Base-by-base conservation (phyloP, 805 yeast genomes). In the Starmerella roubikii region DNA sequence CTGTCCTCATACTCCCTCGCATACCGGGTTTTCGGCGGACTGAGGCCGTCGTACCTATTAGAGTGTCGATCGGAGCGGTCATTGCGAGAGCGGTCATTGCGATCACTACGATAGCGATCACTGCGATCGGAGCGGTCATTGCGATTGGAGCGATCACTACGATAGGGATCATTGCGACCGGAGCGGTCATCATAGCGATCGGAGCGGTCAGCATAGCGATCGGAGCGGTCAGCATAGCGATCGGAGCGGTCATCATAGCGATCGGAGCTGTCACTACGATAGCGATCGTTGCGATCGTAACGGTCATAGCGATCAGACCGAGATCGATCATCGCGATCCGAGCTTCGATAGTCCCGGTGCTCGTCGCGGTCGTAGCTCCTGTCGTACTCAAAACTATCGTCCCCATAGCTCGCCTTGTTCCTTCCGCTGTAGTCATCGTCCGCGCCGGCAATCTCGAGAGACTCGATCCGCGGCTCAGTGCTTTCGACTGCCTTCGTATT, bases 381-480 rank as follows among this genome's bases (percentile, higher is more conserved):
- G 20, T 11, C 13, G 3, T 19, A 15, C 11, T 11, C 12, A 18
- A 21, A 3, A n/a, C 10, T 3, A 9, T 30, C 36, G 13, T 31
- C 34, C 19, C 16, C 32, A 13, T 30, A 38, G 4, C 27, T 34
- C 12, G 27, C 34, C 4, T 26, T 23, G 26, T 23, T 12, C 26
- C 12, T 12, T 23, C 11, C 26, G 9, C 26, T 9, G 11, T 9
- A 9, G 26, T 23, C 26, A 26, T 26, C 29, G 16, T 26, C 29
- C 9, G n/a, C 29, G 16, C 6, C 29, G 7, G n/a, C 29, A 13
- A 9, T 15, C 10, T 32, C 36, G 2, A 17, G 6, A 10, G 26
- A 20, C 7, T 21, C 17, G 8, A 42, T n/a, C 17, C 39, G 39
- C n/a, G 38, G 37, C 13, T 39, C 45, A n/a, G n/a, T n/a, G n/a